These are phyloP conservation scores for Gastrodia elata DNA, from an alignment of 106 monocot genomes.

Conservation along the genomic window DNA sequence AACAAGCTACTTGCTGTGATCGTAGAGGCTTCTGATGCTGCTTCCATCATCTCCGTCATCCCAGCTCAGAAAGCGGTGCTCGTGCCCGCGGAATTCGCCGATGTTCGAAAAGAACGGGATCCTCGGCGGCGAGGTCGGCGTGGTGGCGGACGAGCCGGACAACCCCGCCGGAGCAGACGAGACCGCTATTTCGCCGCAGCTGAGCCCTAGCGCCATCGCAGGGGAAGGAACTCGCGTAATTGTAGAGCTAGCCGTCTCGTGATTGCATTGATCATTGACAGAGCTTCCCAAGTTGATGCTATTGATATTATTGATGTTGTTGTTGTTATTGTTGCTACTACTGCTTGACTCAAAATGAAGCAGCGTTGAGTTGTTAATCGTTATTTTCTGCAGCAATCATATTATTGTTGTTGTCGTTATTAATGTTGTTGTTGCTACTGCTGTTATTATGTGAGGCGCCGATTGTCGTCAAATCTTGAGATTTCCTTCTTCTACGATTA, in stretches of 20 bases:
- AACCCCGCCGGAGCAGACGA: constrained; percentile 1
- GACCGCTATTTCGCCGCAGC: background rate
- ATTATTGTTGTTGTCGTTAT: background rate
- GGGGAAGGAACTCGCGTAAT: constrained; percentile 9
- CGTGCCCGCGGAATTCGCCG: constrained; percentile 11
- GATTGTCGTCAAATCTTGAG: constrained; percentile 20
- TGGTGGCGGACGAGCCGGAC: constrained; percentile 19
- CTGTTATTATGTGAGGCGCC: background rate
- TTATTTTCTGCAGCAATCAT: background rate
- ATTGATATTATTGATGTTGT: constrained; percentile 2
- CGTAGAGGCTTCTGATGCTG: constrained; percentile 14
- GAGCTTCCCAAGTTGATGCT: background rate
- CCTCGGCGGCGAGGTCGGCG: constrained; percentile 14
- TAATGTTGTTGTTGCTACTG: background rate
- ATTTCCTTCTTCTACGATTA: constrained; percentile 32
- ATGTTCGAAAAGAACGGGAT: constrained; percentile 13
- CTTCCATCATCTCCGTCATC: constrained; percentile 11
- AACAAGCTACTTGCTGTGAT: constrained; percentile 7
- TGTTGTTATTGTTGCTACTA: constrained; percentile 3
- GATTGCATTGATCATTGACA: background rate
- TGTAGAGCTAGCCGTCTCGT: constrained; percentile 4
- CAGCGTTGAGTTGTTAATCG: background rate
- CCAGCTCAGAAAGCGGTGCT: constrained; percentile 23
- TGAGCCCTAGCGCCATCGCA: constrained; percentile 14
- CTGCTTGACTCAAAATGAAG: background rate